Conservation (phyloP, 257 asterid species). For the Primulina eburnea region DNA sequence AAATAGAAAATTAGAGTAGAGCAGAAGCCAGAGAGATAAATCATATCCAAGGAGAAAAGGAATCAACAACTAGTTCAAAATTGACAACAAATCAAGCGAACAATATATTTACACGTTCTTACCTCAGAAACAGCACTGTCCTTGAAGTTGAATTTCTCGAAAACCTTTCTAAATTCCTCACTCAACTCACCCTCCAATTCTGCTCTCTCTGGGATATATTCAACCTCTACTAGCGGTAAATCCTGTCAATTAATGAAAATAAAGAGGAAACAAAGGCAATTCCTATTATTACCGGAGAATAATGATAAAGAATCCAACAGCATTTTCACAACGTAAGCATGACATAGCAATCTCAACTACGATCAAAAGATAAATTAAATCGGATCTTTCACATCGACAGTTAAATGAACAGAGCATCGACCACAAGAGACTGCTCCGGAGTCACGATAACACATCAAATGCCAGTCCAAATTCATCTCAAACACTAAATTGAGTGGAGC, state of each 20-base stretch:
- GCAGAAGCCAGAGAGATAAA: background rate
- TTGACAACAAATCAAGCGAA: conserved; percentile 1
- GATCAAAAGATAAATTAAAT: background rate
- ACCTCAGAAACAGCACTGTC: conserved; percentile 63
- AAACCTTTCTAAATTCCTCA: conserved; percentile 80
- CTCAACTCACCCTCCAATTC: conserved; percentile 61
- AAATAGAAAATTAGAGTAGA: conserved; percentile 2
- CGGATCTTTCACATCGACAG: background rate
- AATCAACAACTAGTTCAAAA: background rate
- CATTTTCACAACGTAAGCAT: background rate
- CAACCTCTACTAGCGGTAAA: conserved; percentile 72
- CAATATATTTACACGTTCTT: conserved; percentile 21
- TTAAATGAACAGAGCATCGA: background rate
- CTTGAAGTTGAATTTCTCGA: conserved; percentile 74
- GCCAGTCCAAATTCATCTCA: background rate
- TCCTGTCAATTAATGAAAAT: conserved; percentile 32
- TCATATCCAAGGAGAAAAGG: background rate
- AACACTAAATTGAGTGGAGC: background rate
- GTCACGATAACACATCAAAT: background rate
- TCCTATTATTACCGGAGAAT: background rate
- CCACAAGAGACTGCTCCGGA: background rate
- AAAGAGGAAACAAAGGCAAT: conserved; percentile 18
- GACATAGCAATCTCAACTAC: background rate
- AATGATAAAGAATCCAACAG: background rate
- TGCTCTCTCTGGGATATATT: conserved; percentile 85